These are phyloP conservation scores for Epithemia pelagica DNA, from an alignment of 108 stramenopile species.

Conservation along the genomic window DNA sequence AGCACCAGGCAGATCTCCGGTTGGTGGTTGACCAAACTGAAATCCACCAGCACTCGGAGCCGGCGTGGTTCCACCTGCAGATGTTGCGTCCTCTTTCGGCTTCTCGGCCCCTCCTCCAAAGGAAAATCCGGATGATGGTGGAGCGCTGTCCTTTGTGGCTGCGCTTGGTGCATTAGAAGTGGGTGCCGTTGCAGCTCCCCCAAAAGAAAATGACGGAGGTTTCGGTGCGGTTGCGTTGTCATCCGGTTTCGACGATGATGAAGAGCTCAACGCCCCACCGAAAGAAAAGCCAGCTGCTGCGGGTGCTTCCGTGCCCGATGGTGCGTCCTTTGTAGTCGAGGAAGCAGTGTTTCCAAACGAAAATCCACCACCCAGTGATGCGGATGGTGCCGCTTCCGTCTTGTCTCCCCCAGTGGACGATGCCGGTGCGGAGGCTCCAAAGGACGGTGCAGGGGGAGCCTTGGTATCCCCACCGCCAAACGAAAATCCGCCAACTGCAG, in stretches of 20 bases:
- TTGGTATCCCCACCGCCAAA: constrained; percentile 6
- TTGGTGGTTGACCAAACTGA: not conserved
- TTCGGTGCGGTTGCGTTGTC: too few relatives aligned
- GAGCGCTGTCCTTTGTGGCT: constrained; percentile 6
- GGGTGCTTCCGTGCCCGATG: too few relatives aligned
- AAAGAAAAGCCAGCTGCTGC: constrained; percentile 11
- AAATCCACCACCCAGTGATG: constrained; percentile 33
- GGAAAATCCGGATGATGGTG: constrained; percentile 18
- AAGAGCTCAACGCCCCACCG: too few relatives aligned
- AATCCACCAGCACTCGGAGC: constrained; percentile 1
- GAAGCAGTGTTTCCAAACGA: too few relatives aligned
- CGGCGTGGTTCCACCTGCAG: constrained; percentile 21
- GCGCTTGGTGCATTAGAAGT: constrained; percentile 11
- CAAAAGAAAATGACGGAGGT: constrained; percentile 25
- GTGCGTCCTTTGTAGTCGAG: too few relatives aligned
- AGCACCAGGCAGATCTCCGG: not conserved
- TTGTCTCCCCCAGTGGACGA: not conserved
- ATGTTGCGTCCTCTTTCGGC: constrained; percentile 3
- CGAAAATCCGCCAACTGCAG: not conserved
- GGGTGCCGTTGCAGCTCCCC: constrained; percentile 18
- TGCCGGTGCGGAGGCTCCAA: too few relatives aligned
- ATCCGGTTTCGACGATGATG: too few relatives aligned
- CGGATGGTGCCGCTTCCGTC: too few relatives aligned
- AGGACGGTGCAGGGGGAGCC: too few relatives aligned
- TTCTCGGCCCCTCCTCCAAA: constrained; percentile 27